Evolutionary conservation across 2,329 filamentous ascomycete species (phyloP).

Genomic region (Colletotrichum aenigma): DNA sequence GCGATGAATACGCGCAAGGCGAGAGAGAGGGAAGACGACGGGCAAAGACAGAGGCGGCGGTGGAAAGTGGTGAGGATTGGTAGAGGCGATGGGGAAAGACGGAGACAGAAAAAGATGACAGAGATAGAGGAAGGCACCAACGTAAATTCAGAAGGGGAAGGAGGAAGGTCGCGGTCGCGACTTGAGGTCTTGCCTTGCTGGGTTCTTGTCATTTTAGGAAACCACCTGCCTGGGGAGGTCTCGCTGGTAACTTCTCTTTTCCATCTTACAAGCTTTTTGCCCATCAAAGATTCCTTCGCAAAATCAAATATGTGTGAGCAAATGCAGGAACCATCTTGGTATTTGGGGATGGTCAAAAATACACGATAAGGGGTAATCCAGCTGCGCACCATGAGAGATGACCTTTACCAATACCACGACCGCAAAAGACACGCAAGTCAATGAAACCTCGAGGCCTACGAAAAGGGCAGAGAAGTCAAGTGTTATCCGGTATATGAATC

Average conservation of each 20-base stretch:
- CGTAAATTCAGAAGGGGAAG: background rate
- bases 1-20: background rate
- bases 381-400: background rate
- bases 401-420: background rate
- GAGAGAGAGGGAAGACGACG: background rate
- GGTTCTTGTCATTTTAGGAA: background rate
- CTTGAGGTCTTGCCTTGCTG: background rate
- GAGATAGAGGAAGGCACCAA: background rate
- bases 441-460: background rate
- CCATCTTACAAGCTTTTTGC: background rate
- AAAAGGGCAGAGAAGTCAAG: accelerated
- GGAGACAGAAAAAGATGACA: background rate
- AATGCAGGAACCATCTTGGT: background rate
- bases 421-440: background rate
- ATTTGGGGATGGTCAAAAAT: background rate
- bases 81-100: background rate
- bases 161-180: background rate
- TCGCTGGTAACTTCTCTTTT: background rate
- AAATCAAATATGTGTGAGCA: background rate
- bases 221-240: background rate
- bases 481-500: accelerated
- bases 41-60: background rate
- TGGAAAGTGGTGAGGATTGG: background rate
- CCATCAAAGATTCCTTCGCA: background rate
- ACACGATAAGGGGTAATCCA: background rate